A percentile compares a stretch with the other conserved stretches of the same genome.
Evolutionary conservation across 352 stramenopile species (phyloP).

Genomic region (Phytophthora sansomeana): DNA sequence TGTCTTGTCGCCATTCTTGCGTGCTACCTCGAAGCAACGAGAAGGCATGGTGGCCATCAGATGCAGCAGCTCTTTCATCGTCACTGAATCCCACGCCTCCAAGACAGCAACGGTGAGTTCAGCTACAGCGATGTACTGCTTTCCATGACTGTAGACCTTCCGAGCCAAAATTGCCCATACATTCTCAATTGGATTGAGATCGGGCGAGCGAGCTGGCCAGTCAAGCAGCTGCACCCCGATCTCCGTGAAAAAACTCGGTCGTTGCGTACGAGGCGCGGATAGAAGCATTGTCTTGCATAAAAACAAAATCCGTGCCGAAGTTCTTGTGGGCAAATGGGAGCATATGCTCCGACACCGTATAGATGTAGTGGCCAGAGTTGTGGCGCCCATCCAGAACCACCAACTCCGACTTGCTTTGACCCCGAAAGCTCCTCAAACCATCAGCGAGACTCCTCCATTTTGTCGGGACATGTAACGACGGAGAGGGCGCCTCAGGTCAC

Average conservation of each 20-base stretch:
- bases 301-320: too few species aligned
- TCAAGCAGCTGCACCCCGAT: too few species aligned
- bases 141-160: conserved; percentile 9
- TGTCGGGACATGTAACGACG: conserved; percentile 14
- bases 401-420: conserved; percentile 16
- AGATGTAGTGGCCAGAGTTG: conserved; percentile 23
- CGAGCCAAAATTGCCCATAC: not conserved
- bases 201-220: conserved; percentile 6
- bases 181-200: conserved; percentile 5
- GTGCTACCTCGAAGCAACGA: not conserved
- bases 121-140: not conserved
- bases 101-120: not conserved
- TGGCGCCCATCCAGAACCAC: conserved; percentile 30
- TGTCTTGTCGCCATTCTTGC: conserved; percentile 1
- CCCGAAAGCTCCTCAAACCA: conserved; percentile 33
- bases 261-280: too few species aligned
- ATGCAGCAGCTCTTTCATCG: conserved; percentile 4
- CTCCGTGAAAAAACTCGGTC: too few species aligned
- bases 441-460: conserved; percentile 16
- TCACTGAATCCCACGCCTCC: conserved; percentile 2
- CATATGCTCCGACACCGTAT: too few species aligned
- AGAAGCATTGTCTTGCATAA: too few species aligned
- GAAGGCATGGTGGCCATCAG: conserved; percentile 1
- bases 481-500: not conserved
- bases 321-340: too few species aligned